Evolutionary conservation across 495 filamentous ascomycete genomes (phyloP).

Genomic region (Lophiostoma macrostomum): DNA sequence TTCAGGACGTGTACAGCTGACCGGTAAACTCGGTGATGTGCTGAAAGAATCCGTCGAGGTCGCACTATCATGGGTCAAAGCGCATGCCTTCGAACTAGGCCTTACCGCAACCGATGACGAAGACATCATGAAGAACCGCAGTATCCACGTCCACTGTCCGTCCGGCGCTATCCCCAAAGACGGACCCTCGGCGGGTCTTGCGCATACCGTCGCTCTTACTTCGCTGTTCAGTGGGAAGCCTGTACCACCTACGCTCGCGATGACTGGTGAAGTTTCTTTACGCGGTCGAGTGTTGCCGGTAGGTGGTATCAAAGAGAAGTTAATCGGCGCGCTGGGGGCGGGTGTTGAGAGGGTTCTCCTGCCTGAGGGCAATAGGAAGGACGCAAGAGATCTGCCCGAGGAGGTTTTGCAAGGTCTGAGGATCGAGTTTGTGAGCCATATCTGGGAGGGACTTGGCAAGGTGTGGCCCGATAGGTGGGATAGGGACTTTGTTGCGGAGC

Average conservation of each 20-base stretch:
- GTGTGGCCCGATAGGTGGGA: slow-evolving; percentile 35
- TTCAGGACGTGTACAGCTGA: slow-evolving; percentile 88
- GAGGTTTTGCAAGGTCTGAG: slow-evolving; percentile 86
- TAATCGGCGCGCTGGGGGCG: slow-evolving; percentile 89
- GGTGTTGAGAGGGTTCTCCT: slow-evolving; percentile 93
- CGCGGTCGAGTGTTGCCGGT: slow-evolving; percentile 85
- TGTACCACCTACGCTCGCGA: slow-evolving; percentile 89
- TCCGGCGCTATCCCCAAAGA: slow-evolving; percentile 95
- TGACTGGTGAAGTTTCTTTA: slow-evolving; percentile 94
- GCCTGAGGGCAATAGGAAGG: slow-evolving; percentile 85
- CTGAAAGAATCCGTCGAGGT: slow-evolving; percentile 97
- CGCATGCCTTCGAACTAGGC: slow-evolving; percentile 88
- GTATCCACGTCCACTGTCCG: slow-evolving; percentile 95
- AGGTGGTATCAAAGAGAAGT: slow-evolving; percentile 97
- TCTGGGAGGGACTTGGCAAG: slow-evolving; percentile 30
- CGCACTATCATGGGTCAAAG: slow-evolving; percentile 93
- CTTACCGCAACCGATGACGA: slow-evolving; percentile 75
- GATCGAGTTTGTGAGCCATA: slow-evolving; percentile 68
- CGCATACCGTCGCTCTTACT: slow-evolving; percentile 89
- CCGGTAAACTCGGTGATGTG: slow-evolving; percentile 95
- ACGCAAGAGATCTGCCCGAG: slow-evolving; percentile 84
- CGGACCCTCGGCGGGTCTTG: slow-evolving; percentile 82
- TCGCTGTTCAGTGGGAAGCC: slow-evolving; percentile 85
- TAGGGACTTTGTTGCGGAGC: slow-evolving; percentile 2
- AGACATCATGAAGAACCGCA: slow-evolving; percentile 94